Conservation (phyloP, 2,329 filamentous ascomycete species). For the Pyricularia grisea region DNA sequence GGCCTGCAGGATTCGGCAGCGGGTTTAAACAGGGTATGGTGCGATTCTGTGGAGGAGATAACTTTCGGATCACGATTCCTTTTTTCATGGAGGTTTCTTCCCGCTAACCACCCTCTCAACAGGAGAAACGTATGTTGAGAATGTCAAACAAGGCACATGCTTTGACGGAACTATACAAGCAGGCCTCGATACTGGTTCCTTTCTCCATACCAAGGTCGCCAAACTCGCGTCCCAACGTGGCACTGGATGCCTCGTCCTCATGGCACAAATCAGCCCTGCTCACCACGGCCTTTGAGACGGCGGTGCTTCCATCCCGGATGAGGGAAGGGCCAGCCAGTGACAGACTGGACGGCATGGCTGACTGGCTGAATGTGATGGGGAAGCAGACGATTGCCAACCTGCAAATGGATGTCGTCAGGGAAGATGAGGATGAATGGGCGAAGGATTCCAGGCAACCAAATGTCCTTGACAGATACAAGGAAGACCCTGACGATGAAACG, state of each 20-base stretch:
- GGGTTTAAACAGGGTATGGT: slow-evolving; percentile 41
- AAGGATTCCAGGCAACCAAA: slow-evolving; percentile 6
- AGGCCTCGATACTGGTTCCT: slow-evolving; percentile 71
- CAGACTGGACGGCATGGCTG: slow-evolving; percentile 53
- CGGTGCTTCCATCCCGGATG: slow-evolving; percentile 67
- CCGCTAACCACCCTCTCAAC: neutral
- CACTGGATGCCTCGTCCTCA: slow-evolving; percentile 51
- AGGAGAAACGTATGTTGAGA: slow-evolving; percentile 55
- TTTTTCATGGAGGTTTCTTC: neutral
- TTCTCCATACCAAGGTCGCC: slow-evolving; percentile 46
- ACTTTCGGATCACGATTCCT: neutral
- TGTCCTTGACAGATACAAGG: slow-evolving; percentile 9
- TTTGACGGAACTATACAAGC: slow-evolving; percentile 56
- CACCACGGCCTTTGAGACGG: slow-evolving; percentile 66
- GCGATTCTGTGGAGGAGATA: neutral
- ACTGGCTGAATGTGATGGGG: slow-evolving; percentile 64
- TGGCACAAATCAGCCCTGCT: slow-evolving; percentile 80
- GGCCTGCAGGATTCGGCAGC: slow-evolving; percentile 57
- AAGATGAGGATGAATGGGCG: neutral
- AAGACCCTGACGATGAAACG: slow-evolving; percentile 18
- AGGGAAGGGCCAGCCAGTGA: slow-evolving; percentile 27
- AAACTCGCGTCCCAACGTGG: neutral
- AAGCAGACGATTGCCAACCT: slow-evolving; percentile 71
- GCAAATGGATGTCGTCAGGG: slow-evolving; percentile 49
- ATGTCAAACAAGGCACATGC: slow-evolving; percentile 68